Conservation (phyloP, 257 asterid genomes). For the Ballota nigra region DNA sequence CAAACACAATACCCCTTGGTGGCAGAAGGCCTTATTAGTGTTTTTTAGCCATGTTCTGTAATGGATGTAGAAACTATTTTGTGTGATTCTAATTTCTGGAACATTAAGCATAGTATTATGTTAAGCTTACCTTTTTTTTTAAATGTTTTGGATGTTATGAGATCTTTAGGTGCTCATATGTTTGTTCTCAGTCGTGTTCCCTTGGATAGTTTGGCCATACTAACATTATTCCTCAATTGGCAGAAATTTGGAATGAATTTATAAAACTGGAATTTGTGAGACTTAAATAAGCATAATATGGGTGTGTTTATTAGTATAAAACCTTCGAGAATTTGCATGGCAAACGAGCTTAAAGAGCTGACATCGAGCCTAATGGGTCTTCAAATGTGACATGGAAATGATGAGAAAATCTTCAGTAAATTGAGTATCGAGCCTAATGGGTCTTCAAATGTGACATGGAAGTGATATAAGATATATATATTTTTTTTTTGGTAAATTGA, state of each 20-base stretch:
- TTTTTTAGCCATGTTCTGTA: background rate
- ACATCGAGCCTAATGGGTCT: too few relatives aligned
- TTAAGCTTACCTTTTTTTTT: background rate
- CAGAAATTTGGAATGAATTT: too few relatives aligned
- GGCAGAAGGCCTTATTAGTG: slow-evolving; percentile 61
- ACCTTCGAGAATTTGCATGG: too few relatives aligned
- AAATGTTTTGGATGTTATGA: background rate
- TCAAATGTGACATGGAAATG: too few relatives aligned
- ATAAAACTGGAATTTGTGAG: too few relatives aligned
- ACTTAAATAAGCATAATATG: too few relatives aligned
- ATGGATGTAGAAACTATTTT: background rate
- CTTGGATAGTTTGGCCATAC: background rate
- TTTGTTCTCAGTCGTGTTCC: background rate
- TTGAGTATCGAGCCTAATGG: too few relatives aligned
- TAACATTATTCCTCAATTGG: background rate
- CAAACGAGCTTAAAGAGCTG: too few relatives aligned
- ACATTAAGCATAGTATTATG: background rate
- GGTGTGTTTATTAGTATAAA: background rate
- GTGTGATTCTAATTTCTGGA: background rate
- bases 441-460: too few relatives aligned
- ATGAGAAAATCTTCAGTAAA: too few relatives aligned
- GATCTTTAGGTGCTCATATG: background rate
- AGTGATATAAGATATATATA: too few relatives aligned
- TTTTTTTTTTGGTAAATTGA: too few relatives aligned
- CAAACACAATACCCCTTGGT: slow-evolving; percentile 59